Evolutionary conservation across 2,329 filamentous ascomycete genomes (phyloP), one percentile per base, ranked within the genome.

Genomic region (Coleophoma crateriformis): DNA sequence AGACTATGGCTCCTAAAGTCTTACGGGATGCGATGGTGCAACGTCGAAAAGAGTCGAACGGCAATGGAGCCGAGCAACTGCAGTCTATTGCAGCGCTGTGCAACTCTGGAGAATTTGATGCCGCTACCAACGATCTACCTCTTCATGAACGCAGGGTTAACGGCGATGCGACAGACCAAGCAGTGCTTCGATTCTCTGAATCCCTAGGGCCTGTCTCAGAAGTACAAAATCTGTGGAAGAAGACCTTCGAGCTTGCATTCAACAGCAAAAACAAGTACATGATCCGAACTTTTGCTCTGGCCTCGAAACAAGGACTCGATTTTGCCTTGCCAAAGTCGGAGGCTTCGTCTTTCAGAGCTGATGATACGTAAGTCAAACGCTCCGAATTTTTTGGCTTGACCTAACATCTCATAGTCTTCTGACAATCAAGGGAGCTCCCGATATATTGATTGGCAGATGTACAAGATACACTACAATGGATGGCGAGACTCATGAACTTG

Each of bases 191-290:
- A 48, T 85, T 91, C 49, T 82, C 85, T 0, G 85, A 90, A 64
- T 70, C 71, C 3, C 71, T 90, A 43, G 78, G 78, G 0, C 70
- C 79, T 0, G 80, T 88, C 0, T 67, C 74, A 0, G 76, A 85
- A 46, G 68, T 86, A 5, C 77, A 82, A 7, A 71, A 74, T 13
- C 72, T 76, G 54, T 90, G 85, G 84, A 76, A 77, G 46, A 82
- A 78, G 47, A 75, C 78, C 2, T 90, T 82, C 57, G 81, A 86
- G 48, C 71, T 88, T 27, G 79, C 84, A 0, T 91, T 91, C 66
- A 90, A 90, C 69, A 88, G 84, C 68, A 88, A 88, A 71, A 90
- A 90, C 69, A 91, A 91, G 67, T 90, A 83, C 63, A 90, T 90
- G 81, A 78, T 90, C 48, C 76, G 81, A 33, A 76, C 83, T 0